These are phyloP conservation scores for Tillandsia leiboldiana DNA, from an alignment of 176 grass and related monocot species.

Conservation along the genomic window DNA sequence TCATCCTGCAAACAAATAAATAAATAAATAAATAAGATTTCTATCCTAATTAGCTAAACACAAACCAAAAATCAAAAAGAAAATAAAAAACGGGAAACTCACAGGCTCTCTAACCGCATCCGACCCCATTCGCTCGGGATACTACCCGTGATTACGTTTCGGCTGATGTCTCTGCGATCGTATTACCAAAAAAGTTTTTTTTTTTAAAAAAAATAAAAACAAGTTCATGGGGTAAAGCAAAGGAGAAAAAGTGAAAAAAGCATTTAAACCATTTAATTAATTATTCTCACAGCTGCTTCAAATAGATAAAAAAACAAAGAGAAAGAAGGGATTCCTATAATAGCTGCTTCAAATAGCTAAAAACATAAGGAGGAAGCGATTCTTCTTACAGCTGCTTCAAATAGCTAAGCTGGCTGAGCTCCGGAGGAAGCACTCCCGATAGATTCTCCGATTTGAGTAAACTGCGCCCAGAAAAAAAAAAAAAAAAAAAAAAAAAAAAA, in stretches of 20 bases:
- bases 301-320: constrained; percentile 29
- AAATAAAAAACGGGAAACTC: constrained; percentile 35
- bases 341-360: neutral
- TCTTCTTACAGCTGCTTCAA: constrained; percentile 61
- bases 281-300: constrained; percentile 56
- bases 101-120: constrained; percentile 66
- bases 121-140: constrained; percentile 51
- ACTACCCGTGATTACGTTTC: constrained; percentile 50
- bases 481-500: neutral
- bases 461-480: constrained; percentile 24
- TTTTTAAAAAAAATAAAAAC: neutral
- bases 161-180: constrained; percentile 54
- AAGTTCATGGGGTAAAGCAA: neutral
- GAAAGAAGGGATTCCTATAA: neutral
- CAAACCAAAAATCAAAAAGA: neutral
- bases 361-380: neutral
- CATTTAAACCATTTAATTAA: neutral
- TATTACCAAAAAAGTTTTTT: neutral
- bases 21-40: constrained; percentile 10
- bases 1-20: constrained; percentile 11
- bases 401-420: constrained; percentile 50
- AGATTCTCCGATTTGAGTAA: constrained; percentile 46
- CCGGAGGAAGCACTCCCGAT: constrained; percentile 47
- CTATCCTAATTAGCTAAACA: constrained; percentile 13
- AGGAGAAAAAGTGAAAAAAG: neutral